Percentiles rank a stretch among this genome's conserved stretches.
Conservation (phyloP, 2,329 filamentous ascomycete species). For the Beauveria australis region DNA sequence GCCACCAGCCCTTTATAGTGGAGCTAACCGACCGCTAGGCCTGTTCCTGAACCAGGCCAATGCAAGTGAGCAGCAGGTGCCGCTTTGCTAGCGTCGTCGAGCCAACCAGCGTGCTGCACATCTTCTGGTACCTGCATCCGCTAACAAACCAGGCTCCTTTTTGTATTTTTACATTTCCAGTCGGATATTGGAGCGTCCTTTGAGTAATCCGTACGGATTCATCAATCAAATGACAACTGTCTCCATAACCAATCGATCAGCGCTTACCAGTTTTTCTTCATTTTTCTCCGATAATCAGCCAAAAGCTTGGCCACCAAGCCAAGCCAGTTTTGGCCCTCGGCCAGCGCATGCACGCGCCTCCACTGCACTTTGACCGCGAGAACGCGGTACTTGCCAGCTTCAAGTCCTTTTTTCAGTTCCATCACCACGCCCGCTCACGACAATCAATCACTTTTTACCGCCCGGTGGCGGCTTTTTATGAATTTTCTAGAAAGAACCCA, state of each 20-base stretch:
- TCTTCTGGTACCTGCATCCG: background rate
- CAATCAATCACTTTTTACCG: background rate
- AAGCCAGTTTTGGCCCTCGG: background rate
- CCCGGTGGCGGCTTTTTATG: background rate
- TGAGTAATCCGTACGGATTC: too few species aligned
- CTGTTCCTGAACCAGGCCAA: conserved; percentile 6
- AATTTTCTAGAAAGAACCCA: background rate
- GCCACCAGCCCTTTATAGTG: background rate
- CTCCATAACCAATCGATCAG: background rate
- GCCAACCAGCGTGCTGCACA: conserved; percentile 1
- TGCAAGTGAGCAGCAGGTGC: background rate
- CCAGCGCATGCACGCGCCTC: background rate
- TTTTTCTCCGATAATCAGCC: background rate
- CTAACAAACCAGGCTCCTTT: background rate
- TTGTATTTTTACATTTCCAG: background rate
- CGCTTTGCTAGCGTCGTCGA: conserved; percentile 2
- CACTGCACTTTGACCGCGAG: background rate
- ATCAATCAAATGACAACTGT: too few species aligned
- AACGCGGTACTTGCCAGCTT: background rate
- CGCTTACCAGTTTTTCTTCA: too few species aligned
- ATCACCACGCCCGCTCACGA: too few species aligned
- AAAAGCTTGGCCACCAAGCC: conserved; percentile 6
- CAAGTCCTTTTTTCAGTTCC: too few species aligned
- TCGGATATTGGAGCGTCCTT: background rate
- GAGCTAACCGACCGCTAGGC: background rate